A percentile compares a stretch with the other conserved stretches of the same genome.
phyloP scores from a whole-genome alignment of 768 basidiomycete genomes.

The Boletus insuetus region DNA sequence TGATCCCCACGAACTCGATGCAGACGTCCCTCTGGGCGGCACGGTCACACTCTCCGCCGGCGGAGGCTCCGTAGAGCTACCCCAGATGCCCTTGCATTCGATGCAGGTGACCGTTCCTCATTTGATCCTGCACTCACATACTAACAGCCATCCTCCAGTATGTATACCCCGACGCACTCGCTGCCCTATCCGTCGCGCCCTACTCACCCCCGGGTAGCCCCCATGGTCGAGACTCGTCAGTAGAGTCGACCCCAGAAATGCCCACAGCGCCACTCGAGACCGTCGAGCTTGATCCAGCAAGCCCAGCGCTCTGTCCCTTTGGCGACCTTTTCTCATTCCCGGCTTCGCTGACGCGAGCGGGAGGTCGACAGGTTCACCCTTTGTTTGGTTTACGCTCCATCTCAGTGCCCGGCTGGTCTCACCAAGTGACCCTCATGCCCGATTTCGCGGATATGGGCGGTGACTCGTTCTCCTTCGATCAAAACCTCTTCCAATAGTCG shows the following conservation, averaged over 20 bases:
- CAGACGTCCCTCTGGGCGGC: conserved; percentile 19
- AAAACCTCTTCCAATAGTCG: conserved; percentile 48
- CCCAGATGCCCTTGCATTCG: conserved; percentile 29
- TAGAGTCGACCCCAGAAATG: conserved; percentile 57
- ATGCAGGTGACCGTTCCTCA: conserved; percentile 21
- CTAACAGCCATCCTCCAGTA: conserved; percentile 28
- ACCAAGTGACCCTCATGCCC: conserved; percentile 31
- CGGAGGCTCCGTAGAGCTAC: conserved; percentile 37
- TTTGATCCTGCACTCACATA: not conserved
- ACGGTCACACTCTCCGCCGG: conserved; percentile 36
- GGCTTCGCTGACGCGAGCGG: conserved; percentile 21
- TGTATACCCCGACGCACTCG: conserved; percentile 44
- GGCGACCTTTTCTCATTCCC: conserved; percentile 28
- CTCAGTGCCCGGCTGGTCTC: conserved; percentile 40
- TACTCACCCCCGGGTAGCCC: conserved; percentile 45
- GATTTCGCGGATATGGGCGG: conserved; percentile 42
- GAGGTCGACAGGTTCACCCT: conserved; percentile 23
- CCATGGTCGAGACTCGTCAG: conserved; percentile 43
- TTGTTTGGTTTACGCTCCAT: conserved; percentile 41
- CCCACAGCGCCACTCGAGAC: conserved; percentile 38
- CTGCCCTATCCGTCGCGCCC: conserved; percentile 55
- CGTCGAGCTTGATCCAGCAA: conserved; percentile 36
- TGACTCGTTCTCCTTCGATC: conserved; percentile 40
- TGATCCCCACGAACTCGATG: too few species aligned
- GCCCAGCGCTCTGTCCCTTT: conserved; percentile 38